Evolutionary conservation across 441 rosid genomes (phyloP), one percentile per base, ranked within the genome.

Genomic region (Rhodomyrtus psidioides): DNA sequence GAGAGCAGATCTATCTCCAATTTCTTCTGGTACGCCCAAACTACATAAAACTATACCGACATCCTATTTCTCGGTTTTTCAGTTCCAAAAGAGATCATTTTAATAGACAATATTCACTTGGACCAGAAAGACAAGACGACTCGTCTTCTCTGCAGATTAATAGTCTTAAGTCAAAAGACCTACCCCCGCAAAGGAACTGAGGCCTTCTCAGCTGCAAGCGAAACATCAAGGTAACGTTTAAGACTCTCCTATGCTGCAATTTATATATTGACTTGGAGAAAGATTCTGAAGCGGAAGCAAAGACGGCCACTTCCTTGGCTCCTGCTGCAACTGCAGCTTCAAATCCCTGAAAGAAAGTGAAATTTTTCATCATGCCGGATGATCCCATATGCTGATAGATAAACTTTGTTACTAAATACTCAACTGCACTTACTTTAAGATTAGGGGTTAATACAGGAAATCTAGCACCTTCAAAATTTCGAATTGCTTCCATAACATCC

Each of bases 361-460:
- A 53, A 86, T 82, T 49, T 49, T 51, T 24, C 53, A 51, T 23
- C 34, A 39, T 17, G 30, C 46, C 79, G 23, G 55, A 53, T 42
- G 60, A 86, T 53, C 8, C 19, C 55, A 16, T 13, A 5, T 81
- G 74, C 58, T 51, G 13, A 82, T 53, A 16, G 26, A 62, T 34
- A 53, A 85, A 53, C 21, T 75, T 51, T 23, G 53, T 55, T 60
- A 49, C n/a, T 58, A 53, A 70, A n/a, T 23, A 46, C 85, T 81
- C 53, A 26, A 83, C 30, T 84, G 49, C 34, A 53, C 89, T 84
- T 86, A 92, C 93, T 88, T 90, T 92, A 42, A 92, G 88, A 85
- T 92, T 92, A 53, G 94, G 94, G 75, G 92, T 92, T 81, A 92
- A 87, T 49, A 92, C 93, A 53, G 93, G 93, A 85, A 92, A 89